These are phyloP conservation scores for Colletotrichum sp. DNA, from an alignment of 2,329 filamentous ascomycete genomes.

Conservation along the genomic window DNA sequence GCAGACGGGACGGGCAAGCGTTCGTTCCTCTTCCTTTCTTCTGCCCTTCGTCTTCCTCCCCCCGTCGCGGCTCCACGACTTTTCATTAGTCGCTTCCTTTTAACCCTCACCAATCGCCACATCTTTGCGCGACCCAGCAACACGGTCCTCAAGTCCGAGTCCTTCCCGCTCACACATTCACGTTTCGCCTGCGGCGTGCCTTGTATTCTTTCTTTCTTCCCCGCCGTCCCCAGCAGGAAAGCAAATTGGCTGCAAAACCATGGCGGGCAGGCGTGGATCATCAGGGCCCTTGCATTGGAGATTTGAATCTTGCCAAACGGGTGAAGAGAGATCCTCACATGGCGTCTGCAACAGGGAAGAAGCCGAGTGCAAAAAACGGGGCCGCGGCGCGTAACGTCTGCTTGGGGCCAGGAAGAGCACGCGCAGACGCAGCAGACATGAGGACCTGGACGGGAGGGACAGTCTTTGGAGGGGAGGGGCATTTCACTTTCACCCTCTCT, in stretches of 20 bases:
- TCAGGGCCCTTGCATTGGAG: slow-evolving; percentile 8
- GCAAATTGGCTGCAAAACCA: not conserved
- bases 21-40: slow-evolving; percentile 3
- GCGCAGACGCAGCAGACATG: not conserved
- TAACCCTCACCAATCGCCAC: not conserved
- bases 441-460: not conserved
- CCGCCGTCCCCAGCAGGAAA: not conserved
- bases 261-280: not conserved
- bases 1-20: not conserved
- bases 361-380: not conserved
- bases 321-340: not conserved
- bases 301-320: not conserved
- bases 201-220: not conserved
- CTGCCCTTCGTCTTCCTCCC: not conserved
- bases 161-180: not conserved
- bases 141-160: not conserved
- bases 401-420: not conserved
- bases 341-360: not conserved
- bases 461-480: not conserved
- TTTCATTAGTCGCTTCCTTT: not conserved
- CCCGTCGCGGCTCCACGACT: not conserved
- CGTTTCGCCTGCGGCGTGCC: not conserved
- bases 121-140: not conserved
- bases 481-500: not conserved
- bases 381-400: not conserved